Conservation (phyloP, 768 basidiomycete species). For the Crassisporium funariophilum region DNA sequence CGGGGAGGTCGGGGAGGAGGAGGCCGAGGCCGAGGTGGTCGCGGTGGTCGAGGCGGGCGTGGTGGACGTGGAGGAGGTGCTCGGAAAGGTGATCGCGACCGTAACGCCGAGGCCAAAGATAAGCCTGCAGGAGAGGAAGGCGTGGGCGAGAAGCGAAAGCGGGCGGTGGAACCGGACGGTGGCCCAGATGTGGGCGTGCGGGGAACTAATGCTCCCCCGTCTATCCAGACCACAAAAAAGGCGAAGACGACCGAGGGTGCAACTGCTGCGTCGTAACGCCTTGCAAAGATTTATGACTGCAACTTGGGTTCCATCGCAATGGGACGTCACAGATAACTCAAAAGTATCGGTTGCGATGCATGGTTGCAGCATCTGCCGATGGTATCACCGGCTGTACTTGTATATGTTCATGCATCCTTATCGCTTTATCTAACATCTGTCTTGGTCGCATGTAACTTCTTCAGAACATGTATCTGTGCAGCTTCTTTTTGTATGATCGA, state of each 20-base stretch:
- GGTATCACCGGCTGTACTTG: too few species aligned
- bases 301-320: too few species aligned
- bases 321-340: too few species aligned
- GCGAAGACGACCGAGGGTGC: slow-evolving; percentile 41
- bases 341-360: too few species aligned
- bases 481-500: too few species aligned
- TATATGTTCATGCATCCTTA: too few species aligned
- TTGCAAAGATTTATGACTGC: neutral
- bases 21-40: slow-evolving; percentile 25
- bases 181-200: slow-evolving; percentile 69
- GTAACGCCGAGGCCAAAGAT: slow-evolving; percentile 39
- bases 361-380: too few species aligned
- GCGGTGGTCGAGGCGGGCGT: slow-evolving; percentile 36
- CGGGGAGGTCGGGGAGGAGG: slow-evolving; percentile 24
- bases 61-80: slow-evolving; percentile 50
- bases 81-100: slow-evolving; percentile 38
- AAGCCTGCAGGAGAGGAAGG: slow-evolving; percentile 40
- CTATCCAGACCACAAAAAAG: slow-evolving; percentile 44
- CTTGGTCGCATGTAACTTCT: too few species aligned
- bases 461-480: too few species aligned
- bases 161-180: slow-evolving; percentile 77
- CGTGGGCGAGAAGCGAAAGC: slow-evolving; percentile 75
- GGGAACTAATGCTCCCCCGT: slow-evolving; percentile 61
- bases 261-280: slow-evolving; percentile 16
- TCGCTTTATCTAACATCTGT: too few species aligned